Base-by-base conservation (phyloP, 345 rosid genomes). In the Fremontodendron californicum region DNA sequence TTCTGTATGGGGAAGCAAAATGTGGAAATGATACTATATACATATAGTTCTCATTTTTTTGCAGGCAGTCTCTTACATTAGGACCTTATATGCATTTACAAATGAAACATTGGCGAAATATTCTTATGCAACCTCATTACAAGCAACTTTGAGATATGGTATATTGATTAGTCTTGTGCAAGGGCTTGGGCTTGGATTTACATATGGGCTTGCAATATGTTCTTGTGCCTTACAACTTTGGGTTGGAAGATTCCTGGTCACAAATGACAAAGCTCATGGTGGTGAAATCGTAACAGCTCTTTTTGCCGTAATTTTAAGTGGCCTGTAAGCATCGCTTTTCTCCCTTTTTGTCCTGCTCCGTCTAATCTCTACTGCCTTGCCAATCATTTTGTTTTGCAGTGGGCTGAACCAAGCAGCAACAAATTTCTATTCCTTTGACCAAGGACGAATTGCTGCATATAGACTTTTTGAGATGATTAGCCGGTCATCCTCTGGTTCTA, bases 321-420 rank as follows among this genome's bases (percentile, higher is more conserved):
- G 99, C 86, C 97, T 96, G 99, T 96, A 96, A 90, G 98, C 76
- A 72, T 81, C 84, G 64, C 75, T n/a, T 54, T 64, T 81, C 62
- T 86, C 25, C 78, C 73, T 82, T 51, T 61, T 62, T 54, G 76
- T 72, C 39, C 31, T 78, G 45, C 72, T 65, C 76, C 31, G 2
- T 81, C n/a, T 71, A 13, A 58, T 78, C 52, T 81, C 25, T 45
- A 42, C 31, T 69, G 25, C 21, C 37, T 60, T 61, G 48, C 49
- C 52, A 51, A 67, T 52, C 33, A 21, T 5, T 68, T 29, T 85
- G 40, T 76, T 71, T 51, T 69, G 51, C 79, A 96, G 99, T 79
- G 99, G 99, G 70, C 86, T 96, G 80, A 96, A 96, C 88, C 99
- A 96, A 79, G 99, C 99, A 29, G 99, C 99, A 33, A 96, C 99